phyloP scores from a whole-genome alignment of 495 filamentous ascomycete species.

The Xeromyces bisporus region DNA sequence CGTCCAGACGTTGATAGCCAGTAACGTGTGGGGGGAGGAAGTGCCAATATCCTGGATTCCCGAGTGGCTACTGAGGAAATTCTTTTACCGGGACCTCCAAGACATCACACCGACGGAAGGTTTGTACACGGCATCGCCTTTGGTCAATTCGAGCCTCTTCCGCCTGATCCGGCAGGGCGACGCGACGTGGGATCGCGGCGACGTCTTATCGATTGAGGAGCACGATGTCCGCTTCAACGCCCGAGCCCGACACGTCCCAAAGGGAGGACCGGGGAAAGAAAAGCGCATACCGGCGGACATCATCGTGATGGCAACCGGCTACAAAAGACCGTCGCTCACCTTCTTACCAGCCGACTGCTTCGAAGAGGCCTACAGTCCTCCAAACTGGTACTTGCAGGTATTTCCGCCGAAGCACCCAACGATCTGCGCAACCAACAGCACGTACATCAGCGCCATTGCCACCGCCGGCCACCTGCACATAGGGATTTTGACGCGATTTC shows the following conservation, averaged over 20 bases:
- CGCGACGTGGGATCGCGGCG: conserved; percentile 51
- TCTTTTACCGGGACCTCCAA: conserved; percentile 76
- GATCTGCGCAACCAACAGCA: conserved; percentile 53
- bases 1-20: conserved; percentile 51
- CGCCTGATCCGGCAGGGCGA: conserved; percentile 42
- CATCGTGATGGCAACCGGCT: conserved; percentile 56
- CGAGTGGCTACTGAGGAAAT: conserved; percentile 51
- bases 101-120: conserved; percentile 56
- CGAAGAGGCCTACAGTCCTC: conserved; percentile 41
- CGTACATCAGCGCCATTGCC: conserved; percentile 54
- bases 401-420: conserved; percentile 36
- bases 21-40: conserved; percentile 69
- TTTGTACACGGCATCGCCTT: conserved; percentile 50
- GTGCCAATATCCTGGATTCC: conserved; percentile 61
- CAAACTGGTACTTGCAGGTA: conserved; percentile 59
- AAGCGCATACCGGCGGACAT: conserved; percentile 43
- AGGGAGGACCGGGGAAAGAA: conserved; percentile 40
- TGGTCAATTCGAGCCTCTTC: conserved; percentile 56
- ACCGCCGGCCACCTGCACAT: conserved; percentile 54
- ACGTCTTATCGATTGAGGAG: conserved; percentile 40
- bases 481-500: conserved; percentile 54
- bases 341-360: conserved; percentile 49
- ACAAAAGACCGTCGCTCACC: conserved; percentile 38
- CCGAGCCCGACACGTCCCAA: conserved; percentile 41
- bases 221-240: conserved; percentile 42